Percentiles rank a stretch among this genome's conserved stretches.
Conservation (phyloP, 495 filamentous ascomycete species). For the Neurospora tetraspora region DNA sequence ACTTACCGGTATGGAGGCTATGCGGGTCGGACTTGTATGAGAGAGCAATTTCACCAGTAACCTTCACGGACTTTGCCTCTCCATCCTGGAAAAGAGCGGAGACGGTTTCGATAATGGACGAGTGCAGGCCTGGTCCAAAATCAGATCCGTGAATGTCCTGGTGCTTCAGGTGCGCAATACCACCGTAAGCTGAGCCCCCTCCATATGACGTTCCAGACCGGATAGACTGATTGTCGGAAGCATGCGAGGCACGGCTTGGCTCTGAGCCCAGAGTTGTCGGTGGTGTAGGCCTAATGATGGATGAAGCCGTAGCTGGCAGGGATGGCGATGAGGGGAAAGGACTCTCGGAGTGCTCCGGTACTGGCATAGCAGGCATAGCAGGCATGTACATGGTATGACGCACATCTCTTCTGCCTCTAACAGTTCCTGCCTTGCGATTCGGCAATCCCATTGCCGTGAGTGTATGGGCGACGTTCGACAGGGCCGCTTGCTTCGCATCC, state of each 20-base stretch:
- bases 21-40: slow-evolving; percentile 59
- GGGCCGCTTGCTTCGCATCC: slow-evolving; percentile 70
- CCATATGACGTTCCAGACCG: slow-evolving; percentile 76
- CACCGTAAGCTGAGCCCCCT: slow-evolving; percentile 25
- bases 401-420: slow-evolving; percentile 84
- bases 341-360: slow-evolving; percentile 32
- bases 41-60: slow-evolving; percentile 86
- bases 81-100: slow-evolving; percentile 75
- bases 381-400: slow-evolving; percentile 80
- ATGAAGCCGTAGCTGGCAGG: slow-evolving; percentile 23
- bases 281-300: slow-evolving; percentile 30
- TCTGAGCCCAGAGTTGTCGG: slow-evolving; percentile 38
- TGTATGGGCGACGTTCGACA: slow-evolving; percentile 86
- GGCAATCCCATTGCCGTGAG: slow-evolving; percentile 49
- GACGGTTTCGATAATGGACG: slow-evolving; percentile 86
- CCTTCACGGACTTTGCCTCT: slow-evolving; percentile 54
- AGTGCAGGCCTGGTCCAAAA: slow-evolving; percentile 65
- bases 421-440: slow-evolving; percentile 59
- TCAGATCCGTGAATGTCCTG: slow-evolving; percentile 70
- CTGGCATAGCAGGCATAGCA: slow-evolving; percentile 41
- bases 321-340: slow-evolving; percentile 37
- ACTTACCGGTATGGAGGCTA: slow-evolving; percentile 17
- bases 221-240: slow-evolving; percentile 85
- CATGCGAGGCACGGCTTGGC: slow-evolving; percentile 46
- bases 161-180: slow-evolving; percentile 53